These are phyloP conservation scores for Lactarius vividus DNA, from an alignment of 768 basidiomycete species.

Conservation along the genomic window DNA sequence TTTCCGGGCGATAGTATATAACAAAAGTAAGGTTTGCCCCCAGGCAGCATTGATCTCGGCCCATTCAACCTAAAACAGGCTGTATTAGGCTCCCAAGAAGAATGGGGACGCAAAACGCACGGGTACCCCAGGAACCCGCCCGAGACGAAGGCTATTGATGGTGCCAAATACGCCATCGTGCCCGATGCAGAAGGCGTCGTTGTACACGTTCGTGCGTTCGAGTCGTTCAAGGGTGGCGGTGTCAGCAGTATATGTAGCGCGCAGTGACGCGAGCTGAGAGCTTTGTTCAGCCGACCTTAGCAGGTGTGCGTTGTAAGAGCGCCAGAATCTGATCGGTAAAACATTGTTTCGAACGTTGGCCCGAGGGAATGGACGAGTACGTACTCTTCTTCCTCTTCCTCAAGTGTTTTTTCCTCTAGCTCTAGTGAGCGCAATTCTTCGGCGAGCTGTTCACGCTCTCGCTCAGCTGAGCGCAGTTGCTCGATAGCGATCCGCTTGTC, in stretches of 20 bases:
- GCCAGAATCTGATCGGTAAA: constrained; percentile 67
- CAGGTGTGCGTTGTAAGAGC: constrained; percentile 69
- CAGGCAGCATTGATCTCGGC: constrained; percentile 98
- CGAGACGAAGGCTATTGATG: constrained; percentile 93
- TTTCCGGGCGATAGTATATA: constrained; percentile 90
- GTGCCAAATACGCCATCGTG: constrained; percentile 95
- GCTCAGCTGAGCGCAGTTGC: constrained; percentile 72
- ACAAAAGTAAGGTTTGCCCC: constrained; percentile 90
- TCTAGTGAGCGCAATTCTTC: constrained; percentile 70
- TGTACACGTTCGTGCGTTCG: constrained; percentile 91
- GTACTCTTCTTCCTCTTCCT: constrained; percentile 80
- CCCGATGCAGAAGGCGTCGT: constrained; percentile 93
- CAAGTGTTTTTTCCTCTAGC: constrained; percentile 72
- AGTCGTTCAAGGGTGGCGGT: constrained; percentile 76
- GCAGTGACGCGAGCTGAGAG: constrained; percentile 65
- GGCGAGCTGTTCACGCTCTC: constrained; percentile 72
- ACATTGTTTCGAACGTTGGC: not conserved
- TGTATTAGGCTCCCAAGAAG: constrained; percentile 15
- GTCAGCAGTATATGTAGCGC: constrained; percentile 77
- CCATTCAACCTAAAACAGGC: constrained; percentile 78
- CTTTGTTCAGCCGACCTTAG: constrained; percentile 62
- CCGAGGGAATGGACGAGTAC: constrained; percentile 33
- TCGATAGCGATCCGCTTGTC: constrained; percentile 70
- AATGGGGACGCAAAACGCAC: constrained; percentile 41
- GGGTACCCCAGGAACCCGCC: constrained; percentile 80